Conservation (phyloP, 1,284 basidiomycete genomes). For the Neonothopanus nambi region DNA sequence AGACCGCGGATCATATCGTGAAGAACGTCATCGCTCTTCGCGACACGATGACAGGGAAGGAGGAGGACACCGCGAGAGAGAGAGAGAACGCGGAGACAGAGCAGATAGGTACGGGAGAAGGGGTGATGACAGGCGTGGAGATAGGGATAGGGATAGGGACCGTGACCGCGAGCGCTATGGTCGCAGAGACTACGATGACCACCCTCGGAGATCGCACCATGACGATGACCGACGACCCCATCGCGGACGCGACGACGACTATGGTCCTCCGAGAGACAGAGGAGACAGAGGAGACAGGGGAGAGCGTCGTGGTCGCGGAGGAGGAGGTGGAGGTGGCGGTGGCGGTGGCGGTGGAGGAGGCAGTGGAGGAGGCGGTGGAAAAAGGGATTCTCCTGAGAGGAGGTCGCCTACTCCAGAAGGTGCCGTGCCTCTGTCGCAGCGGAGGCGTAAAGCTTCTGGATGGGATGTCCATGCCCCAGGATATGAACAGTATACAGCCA, state of each 20-base stretch:
- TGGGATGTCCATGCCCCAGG: constrained; percentile 97
- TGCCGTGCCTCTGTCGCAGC: constrained; percentile 79
- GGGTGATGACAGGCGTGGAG: constrained; percentile 29
- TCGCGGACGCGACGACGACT: constrained; percentile 27
- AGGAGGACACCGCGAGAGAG: constrained; percentile 46
- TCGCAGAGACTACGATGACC: constrained; percentile 39
- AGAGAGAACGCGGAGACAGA: constrained; percentile 36
- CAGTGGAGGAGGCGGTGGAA: constrained; percentile 45
- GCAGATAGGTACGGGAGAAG: constrained; percentile 15
- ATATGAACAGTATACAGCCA: constrained; percentile 91
- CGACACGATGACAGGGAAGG: constrained; percentile 51
- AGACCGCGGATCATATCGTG: constrained; percentile 51
- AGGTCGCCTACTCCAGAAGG: constrained; percentile 92
- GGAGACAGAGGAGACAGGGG: constrained; percentile 43
- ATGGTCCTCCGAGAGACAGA: constrained; percentile 21
- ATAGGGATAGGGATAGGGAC: constrained; percentile 47
- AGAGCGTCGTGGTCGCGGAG: constrained; percentile 43
- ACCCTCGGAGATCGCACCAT: constrained; percentile 25
- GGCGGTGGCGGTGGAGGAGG: constrained; percentile 37
- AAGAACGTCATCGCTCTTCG: constrained; percentile 55
- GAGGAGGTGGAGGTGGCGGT: constrained; percentile 45
- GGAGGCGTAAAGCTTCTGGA: constrained; percentile 84
- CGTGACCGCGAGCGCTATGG: constrained; percentile 20
- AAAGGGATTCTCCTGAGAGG: constrained; percentile 69
- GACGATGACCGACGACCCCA: constrained; percentile 20